Evolutionary conservation across 2,329 filamentous ascomycete genomes (phyloP).

Genomic region (Alternaria viburni): DNA sequence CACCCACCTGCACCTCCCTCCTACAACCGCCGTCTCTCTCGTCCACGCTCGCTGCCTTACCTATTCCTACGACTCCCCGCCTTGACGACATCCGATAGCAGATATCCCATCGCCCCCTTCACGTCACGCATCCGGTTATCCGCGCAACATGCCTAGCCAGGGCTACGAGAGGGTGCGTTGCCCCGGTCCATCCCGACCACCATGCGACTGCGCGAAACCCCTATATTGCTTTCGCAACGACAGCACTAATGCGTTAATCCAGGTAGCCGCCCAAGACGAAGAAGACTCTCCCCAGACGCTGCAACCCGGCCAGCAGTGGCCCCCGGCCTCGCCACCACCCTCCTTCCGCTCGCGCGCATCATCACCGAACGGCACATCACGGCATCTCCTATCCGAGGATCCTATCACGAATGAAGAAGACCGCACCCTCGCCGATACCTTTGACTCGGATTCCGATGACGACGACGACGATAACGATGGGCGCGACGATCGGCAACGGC

Average conservation of each 20-base stretch:
- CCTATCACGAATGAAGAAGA: conserved; percentile 66
- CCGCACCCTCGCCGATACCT: conserved; percentile 87
- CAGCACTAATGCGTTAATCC: conserved; percentile 24
- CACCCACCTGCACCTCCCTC: conserved; percentile 4
- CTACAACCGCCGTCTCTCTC: conserved; percentile 10
- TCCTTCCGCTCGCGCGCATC: conserved; percentile 89
- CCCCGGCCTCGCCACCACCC: conserved; percentile 63
- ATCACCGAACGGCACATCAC: conserved; percentile 61
- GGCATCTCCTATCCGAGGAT: conserved; percentile 61
- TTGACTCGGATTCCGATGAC: conserved; percentile 75
- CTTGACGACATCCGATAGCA: neutral
- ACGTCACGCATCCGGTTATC: conserved; percentile 10
- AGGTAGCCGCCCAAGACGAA: conserved; percentile 55
- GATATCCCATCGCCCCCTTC: neutral
- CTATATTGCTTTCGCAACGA: neutral
- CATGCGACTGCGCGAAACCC: conserved; percentile 18
- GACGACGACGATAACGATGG: conserved; percentile 71
- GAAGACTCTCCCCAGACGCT: conserved; percentile 44
- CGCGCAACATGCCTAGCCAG: conserved; percentile 53
- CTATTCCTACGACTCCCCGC: neutral
- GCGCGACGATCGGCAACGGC: conserved; percentile 80
- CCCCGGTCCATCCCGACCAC: conserved; percentile 12
- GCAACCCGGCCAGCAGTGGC: conserved; percentile 37
- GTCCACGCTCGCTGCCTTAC: conserved; percentile 7
- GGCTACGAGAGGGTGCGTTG: conserved; percentile 57